These are phyloP conservation scores for Corymbia citriodora DNA, from an alignment of 441 rosid species.

Conservation along the genomic window DNA sequence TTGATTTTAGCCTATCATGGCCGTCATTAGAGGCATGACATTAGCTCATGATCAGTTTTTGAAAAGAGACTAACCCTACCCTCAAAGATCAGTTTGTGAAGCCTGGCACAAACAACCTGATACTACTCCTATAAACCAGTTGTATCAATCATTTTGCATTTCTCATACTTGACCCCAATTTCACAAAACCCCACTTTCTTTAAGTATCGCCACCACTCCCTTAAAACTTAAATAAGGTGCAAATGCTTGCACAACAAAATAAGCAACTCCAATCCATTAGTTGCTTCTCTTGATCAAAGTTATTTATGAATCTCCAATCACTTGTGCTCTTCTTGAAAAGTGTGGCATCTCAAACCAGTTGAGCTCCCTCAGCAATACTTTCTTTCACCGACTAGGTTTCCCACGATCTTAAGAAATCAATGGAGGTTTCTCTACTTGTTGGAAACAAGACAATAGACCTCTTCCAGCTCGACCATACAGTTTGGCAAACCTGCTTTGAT, in stretches of 20 bases:
- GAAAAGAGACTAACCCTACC: background rate
- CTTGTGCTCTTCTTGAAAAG: background rate
- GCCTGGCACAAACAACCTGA: background rate
- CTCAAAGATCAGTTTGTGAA: background rate
- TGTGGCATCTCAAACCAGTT: background rate
- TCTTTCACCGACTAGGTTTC: background rate
- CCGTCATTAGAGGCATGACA: background rate
- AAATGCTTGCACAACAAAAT: background rate
- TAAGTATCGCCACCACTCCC: background rate
- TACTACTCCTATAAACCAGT: background rate
- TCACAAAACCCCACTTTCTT: background rate
- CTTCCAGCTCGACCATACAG: fast-evolving
- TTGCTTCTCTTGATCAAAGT: background rate
- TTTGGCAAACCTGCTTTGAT: background rate
- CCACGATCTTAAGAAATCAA: background rate
- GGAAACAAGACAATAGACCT: background rate
- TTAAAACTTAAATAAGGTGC: background rate
- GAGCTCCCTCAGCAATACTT: background rate
- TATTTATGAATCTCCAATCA: background rate
- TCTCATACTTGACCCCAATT: background rate
- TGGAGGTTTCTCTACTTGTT: background rate
- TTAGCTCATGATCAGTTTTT: background rate
- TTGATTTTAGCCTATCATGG: background rate
- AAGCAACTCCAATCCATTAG: background rate
- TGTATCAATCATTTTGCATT: background rate